Conservation (phyloP, 768 basidiomycete genomes). For the Suillus luteus region DNA sequence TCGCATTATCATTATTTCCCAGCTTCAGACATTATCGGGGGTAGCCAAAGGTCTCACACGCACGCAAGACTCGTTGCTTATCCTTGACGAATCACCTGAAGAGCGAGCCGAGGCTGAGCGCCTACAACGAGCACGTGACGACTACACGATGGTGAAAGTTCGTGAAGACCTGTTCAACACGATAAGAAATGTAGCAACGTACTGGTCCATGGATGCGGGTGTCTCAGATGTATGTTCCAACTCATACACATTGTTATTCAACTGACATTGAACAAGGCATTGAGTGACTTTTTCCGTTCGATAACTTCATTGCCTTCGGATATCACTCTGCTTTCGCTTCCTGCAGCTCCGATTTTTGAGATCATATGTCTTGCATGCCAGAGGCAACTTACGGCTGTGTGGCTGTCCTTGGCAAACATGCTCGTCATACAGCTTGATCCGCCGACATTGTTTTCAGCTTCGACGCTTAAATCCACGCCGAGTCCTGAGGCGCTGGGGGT, state of each 20-base stretch:
- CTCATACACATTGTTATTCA: constrained; percentile 7
- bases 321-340: constrained; percentile 75
- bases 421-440: constrained; percentile 83
- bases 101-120: constrained; percentile 51
- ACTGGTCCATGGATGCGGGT: constrained; percentile 81
- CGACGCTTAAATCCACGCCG: constrained; percentile 53
- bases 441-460: constrained; percentile 43
- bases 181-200: constrained; percentile 60
- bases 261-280: constrained; percentile 45
- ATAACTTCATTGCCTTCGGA: constrained; percentile 82
- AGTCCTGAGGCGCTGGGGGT: constrained; percentile 55
- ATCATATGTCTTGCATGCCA: constrained; percentile 73
- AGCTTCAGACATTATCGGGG: constrained; percentile 81
- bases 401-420: constrained; percentile 82
- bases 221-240: constrained; percentile 66
- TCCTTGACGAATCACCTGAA: constrained; percentile 59
- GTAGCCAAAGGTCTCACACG: constrained; percentile 87
- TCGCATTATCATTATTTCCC: constrained; percentile 60
- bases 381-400: constrained; percentile 74
- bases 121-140: constrained; percentile 62
- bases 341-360: constrained; percentile 79
- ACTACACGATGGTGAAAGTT: constrained; percentile 61
- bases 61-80: constrained; percentile 64
- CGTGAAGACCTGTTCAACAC: constrained; percentile 66
- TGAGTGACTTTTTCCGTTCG: constrained; percentile 84